phyloP scores from a whole-genome alignment of 768 basidiomycete genomes.

The Fomitopsis serialis region DNA sequence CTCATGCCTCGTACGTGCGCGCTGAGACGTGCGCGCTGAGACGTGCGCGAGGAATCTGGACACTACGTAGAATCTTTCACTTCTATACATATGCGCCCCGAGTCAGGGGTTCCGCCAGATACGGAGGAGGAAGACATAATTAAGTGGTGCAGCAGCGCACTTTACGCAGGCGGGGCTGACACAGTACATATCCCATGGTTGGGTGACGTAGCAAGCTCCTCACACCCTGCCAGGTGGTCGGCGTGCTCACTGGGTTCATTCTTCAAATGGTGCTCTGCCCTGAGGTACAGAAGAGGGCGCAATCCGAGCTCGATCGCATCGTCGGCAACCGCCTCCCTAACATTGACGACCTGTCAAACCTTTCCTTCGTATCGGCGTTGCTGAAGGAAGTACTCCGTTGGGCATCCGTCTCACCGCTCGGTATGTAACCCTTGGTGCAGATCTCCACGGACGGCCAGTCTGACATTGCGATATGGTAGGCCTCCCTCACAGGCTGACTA shows the following conservation, averaged over 20 bases:
- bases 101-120: not conserved
- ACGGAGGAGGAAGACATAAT: conserved; percentile 5
- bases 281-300: conserved; percentile 22
- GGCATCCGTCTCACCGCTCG: conserved; percentile 25
- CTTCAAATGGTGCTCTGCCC: conserved; percentile 29
- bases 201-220: no score
- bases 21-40: no score
- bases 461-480: conserved; percentile 2
- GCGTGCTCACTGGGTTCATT: conserved; percentile 23
- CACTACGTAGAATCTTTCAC: not conserved
- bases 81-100: not conserved
- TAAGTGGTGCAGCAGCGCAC: conserved; percentile 2
- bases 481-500: conserved; percentile 22
- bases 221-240: not conserved
- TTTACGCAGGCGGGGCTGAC: not conserved
- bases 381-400: conserved; percentile 27
- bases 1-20: not conserved
- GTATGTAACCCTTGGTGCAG: conserved; percentile 13
- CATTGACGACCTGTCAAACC: conserved; percentile 17
- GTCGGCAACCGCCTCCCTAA: conserved; percentile 18
- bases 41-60: not conserved
- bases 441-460: not conserved
- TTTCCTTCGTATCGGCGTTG: conserved; percentile 23
- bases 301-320: conserved; percentile 23
- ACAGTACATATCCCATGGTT: not conserved